These are phyloP conservation scores for Hirschioporus abietinus DNA, from an alignment of 768 basidiomycete species.

Conservation along the genomic window DNA sequence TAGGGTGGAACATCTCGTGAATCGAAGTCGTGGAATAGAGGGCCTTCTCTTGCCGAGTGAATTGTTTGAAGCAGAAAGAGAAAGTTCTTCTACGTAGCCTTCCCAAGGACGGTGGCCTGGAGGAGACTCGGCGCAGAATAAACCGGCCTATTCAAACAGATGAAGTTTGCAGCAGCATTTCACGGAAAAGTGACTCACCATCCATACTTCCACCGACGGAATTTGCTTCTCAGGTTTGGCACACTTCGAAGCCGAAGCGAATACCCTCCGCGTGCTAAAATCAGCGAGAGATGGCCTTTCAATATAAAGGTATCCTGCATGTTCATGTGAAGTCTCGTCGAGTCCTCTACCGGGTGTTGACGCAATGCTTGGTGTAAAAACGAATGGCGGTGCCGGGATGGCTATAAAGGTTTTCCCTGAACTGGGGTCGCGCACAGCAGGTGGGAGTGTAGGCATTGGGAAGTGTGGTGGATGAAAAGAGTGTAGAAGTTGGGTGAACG, in stretches of 20 bases:
- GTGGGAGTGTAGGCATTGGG: constrained; percentile 1
- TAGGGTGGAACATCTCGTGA: not conserved
- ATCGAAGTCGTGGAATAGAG: not conserved
- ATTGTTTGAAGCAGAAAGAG: not conserved
- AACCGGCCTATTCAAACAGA: not conserved
- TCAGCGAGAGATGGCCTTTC: constrained; percentile 2
- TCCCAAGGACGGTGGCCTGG: not conserved
- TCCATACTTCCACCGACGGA: not conserved
- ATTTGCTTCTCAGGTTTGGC: not conserved
- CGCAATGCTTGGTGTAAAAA: not conserved
- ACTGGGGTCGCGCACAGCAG: constrained; percentile 2
- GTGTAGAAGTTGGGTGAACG: not conserved
- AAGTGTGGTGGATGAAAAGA: not conserved
- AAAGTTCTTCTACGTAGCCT: not conserved
- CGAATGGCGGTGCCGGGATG: not conserved
- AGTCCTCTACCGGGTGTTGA: not conserved
- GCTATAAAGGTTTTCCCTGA: constrained; percentile 3
- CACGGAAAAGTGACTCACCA: not conserved
- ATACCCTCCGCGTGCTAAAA: not conserved
- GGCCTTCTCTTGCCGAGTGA: not conserved
- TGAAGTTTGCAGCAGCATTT: not conserved
- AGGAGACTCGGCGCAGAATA: not conserved
- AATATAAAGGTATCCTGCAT: not conserved
- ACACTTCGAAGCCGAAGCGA: not conserved
- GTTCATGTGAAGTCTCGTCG: not conserved